Base-by-base conservation (phyloP, 2,329 filamentous ascomycete genomes). In the Colletotrichum scovillei region DNA sequence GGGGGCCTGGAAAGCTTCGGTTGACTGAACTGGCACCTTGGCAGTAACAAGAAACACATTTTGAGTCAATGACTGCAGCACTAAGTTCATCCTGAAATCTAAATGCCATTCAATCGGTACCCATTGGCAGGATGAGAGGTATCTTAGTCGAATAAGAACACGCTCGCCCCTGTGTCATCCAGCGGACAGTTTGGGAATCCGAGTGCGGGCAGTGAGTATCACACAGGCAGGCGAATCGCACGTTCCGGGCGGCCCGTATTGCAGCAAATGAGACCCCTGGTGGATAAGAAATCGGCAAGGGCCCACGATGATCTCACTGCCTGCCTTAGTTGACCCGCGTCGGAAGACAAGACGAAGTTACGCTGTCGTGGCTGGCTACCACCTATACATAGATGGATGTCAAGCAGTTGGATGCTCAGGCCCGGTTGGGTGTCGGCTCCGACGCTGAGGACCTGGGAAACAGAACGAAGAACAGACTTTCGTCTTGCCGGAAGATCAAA, bases 291-390 rank as follows among this genome's bases (percentile, higher is more conserved):
- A 11, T 46, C 32, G 30, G 30, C 22, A n/a, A 26, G 57, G 66
- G 26, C 24, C 55, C 70, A 64, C 55, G 66, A 65, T 69, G 46
- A 73, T 70, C 66, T 73, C 67, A 57, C 46, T 60, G 28, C 53
- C 19, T 42, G 38, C 38, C 38, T 42, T 22, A n/a, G n/a, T 46
- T 46, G 59, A 60, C 63, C 11, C 46, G 4, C 28, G 46, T 28
- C 19, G 8, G 24, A 19, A 59, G 58, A 69, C 28, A 46, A 22
- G 69, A 59, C 26, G 55, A 62, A 69, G 55, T 59, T 49, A 49
- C 19, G 42, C 8, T 46, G 42, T 16, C 7, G 16, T 42, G 30
- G 35, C 35, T 19, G 38, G 38, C 16, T 8, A 42, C 38, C 38
- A 35, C 30, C 30, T 32, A 32, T 32, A 32, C 30, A 42, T 11